These are phyloP conservation scores for Chenopodium suecicum DNA, from an alignment of 148 eudicot genomes.

Conservation along the genomic window DNA sequence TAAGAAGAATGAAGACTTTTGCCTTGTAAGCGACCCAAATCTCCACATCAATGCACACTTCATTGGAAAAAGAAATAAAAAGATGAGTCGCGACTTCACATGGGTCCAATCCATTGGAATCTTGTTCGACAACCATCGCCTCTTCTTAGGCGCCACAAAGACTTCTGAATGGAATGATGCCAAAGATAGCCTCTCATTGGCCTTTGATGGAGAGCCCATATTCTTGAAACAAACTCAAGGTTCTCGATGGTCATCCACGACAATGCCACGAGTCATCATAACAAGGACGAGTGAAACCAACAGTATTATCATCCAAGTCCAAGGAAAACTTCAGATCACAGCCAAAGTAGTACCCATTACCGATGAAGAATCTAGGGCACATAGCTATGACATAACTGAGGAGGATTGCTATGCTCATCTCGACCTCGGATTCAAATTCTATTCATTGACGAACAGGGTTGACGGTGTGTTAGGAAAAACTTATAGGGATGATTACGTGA, in stretches of 20 bases:
- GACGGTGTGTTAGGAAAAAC: constrained; percentile 54
- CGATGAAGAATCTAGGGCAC: constrained; percentile 39
- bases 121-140: constrained; percentile 42
- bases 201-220: constrained; percentile 40
- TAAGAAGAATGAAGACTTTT: constrained; percentile 43
- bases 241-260: constrained; percentile 27
- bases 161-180: constrained; percentile 40
- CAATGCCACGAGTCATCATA: constrained; percentile 29
- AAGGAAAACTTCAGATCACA: constrained; percentile 38
- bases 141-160: constrained; percentile 39
- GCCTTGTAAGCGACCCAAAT: constrained; percentile 45
- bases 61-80: constrained; percentile 35
- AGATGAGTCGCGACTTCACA: constrained; percentile 48
- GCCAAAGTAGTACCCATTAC: constrained; percentile 48
- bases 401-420: constrained; percentile 55
- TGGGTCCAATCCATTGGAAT: constrained; percentile 55
- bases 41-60: constrained; percentile 58
- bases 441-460: constrained; percentile 29
- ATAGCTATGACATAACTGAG: constrained; percentile 37
- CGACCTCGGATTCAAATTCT: constrained; percentile 44
- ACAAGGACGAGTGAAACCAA: constrained; percentile 31
- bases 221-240: constrained; percentile 23
- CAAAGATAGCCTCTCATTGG: constrained; percentile 36
- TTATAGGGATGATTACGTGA: constrained; percentile 45
- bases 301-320: constrained; percentile 27